phyloP scores from a whole-genome alignment of 179 eudicot genomes.

The Beta macrorhiza region DNA sequence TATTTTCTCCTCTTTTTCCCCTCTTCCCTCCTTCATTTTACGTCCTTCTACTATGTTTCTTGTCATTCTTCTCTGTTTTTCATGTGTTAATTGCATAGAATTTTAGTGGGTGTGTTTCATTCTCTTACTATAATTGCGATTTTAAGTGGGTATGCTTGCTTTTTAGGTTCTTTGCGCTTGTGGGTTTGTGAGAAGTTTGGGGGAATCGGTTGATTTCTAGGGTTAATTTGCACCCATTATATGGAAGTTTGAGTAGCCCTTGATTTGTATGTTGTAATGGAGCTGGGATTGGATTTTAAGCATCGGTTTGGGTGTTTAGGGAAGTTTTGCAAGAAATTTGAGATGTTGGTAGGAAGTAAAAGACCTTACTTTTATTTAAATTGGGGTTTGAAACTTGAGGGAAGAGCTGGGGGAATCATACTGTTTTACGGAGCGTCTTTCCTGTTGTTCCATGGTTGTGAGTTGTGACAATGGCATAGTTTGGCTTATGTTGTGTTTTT shows the following conservation, averaged over 20 bases:
- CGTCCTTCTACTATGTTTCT: background rate
- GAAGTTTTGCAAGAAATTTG: background rate
- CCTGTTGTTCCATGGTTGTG: background rate
- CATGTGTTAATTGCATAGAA: background rate
- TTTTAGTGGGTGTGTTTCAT: conserved; percentile 11
- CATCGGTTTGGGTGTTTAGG: background rate
- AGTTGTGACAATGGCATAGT: background rate
- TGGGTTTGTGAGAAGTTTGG: background rate
- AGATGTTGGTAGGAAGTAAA: too few species aligned
- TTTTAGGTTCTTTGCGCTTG: background rate
- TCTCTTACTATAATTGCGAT: background rate
- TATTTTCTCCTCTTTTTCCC: conserved; percentile 10
- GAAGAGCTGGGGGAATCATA: background rate
- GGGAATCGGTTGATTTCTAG: background rate
- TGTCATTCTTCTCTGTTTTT: background rate
- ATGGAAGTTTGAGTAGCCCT: background rate
- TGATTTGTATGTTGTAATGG: background rate
- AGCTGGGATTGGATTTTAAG: background rate
- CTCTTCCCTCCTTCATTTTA: background rate
- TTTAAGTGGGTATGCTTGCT: background rate
- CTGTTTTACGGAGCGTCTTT: background rate
- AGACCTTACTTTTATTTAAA: background rate
- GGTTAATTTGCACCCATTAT: background rate
- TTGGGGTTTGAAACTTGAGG: background rate
- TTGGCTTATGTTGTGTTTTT: background rate